These are phyloP conservation scores for Colletotrichum agaves DNA, from an alignment of 2,329 filamentous ascomycete species.

Conservation along the genomic window DNA sequence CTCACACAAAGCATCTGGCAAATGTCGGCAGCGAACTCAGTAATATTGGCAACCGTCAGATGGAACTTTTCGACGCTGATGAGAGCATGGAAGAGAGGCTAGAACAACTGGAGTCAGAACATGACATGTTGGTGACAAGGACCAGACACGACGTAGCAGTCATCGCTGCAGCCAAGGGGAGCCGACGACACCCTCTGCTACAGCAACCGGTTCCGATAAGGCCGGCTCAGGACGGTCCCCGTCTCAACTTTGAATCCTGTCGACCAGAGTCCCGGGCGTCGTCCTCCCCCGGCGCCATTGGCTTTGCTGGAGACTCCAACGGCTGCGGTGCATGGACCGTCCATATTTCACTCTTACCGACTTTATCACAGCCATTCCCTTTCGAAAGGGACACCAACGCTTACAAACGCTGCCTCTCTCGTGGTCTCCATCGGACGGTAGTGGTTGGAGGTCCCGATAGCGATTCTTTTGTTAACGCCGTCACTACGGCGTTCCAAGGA, in stretches of 20 bases:
- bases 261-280: background rate
- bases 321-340: constrained; percentile 63
- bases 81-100: constrained; percentile 66
- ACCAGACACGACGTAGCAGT: background rate
- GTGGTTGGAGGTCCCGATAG: constrained; percentile 62
- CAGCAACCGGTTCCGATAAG: background rate
- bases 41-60: constrained; percentile 58
- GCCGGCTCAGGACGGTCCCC: background rate
- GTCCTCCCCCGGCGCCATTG: constrained; percentile 8
- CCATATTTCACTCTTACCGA: constrained; percentile 68
- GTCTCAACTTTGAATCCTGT: too few species aligned
- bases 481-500: constrained; percentile 60
- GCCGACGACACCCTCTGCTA: background rate
- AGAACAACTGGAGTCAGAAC: constrained; percentile 58
- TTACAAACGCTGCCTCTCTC: constrained; percentile 70
- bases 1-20: constrained; percentile 54
- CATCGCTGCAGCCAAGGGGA: background rate
- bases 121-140: constrained; percentile 16
- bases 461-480: constrained; percentile 59
- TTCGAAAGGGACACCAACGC: constrained; percentile 71
- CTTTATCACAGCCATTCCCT: constrained; percentile 64
- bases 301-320: background rate
- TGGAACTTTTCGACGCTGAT: constrained; percentile 61
- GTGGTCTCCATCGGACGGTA: constrained; percentile 68
- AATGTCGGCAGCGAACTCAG: constrained; percentile 55